Evolutionary conservation across 768 basidiomycete species (phyloP), one percentile per base, ranked within the genome.

Genomic region (Hygrocybe punicea): DNA sequence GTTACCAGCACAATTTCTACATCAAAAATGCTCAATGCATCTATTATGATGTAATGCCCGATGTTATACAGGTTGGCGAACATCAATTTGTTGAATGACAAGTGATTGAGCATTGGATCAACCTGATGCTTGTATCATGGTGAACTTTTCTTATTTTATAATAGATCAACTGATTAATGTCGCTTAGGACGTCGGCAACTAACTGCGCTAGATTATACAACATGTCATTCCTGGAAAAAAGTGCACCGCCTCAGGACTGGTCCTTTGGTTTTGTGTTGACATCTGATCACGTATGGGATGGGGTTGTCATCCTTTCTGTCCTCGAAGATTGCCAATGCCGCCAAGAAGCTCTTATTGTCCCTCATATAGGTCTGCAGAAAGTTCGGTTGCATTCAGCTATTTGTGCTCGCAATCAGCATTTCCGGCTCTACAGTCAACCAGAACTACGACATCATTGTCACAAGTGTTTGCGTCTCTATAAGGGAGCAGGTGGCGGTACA

Each of bases 371-470:
- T 2, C 51, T 51, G 1, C 68, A 71, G 36, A 62, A 60, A 8
- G 59, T 62, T 25, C 58, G 69, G 1, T 68, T 73, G 35, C 56
- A 37, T 1, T 42, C 47, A 9, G 66, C 65, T 0, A 70, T 73
- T 42, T 16, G 49, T 9, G 60, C 52, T 1, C 61, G 69, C 3
- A 74, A 71, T 39, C 29, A 58, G 7, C 56, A 58, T 11, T 65
- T 74, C 4, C 53, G 48, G 2, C 42, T 55, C 10, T 40, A 49
- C 42, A 67, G 72, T 1, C 70, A 71, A 35, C 63, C 66, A 0
- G 70, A 73, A 46, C 57, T 58, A 51, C 40, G 36, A 0, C 72
- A 74, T 47, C 64, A 58, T 36, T 74, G 73, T 39, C 49, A 69
- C 2, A 58, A 60, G 33, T 73, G 72, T 56, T 25, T 63, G 2